These are phyloP conservation scores for Cicer chorassanicum DNA, from an alignment of 306 rosid species.

Conservation along the genomic window DNA sequence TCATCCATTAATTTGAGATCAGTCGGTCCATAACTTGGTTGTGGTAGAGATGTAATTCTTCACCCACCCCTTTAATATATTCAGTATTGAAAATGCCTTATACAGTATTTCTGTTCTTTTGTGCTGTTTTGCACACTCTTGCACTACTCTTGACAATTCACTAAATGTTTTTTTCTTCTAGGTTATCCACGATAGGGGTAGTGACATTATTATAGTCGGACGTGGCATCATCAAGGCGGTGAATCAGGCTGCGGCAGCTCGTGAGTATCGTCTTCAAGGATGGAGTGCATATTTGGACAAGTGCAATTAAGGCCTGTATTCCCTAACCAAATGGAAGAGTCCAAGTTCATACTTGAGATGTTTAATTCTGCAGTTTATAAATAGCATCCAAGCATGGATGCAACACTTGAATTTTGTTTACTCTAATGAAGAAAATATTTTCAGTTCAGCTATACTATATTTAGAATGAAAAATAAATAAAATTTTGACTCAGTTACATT, in stretches of 20 bases:
- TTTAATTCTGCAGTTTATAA: not conserved
- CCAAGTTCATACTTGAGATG: slow-evolving; percentile 6
- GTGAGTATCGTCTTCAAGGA: slow-evolving; percentile 76
- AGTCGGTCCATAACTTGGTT: not conserved
- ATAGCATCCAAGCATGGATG: not conserved
- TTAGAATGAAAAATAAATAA: too few species aligned
- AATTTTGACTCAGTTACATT: too few species aligned
- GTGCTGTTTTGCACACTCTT: slow-evolving; percentile 32
- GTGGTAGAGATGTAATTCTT: slow-evolving; percentile 16
- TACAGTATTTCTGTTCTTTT: not conserved
- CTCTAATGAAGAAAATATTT: slow-evolving; percentile 10
- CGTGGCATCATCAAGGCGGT: slow-evolving; percentile 84
- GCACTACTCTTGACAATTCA: slow-evolving; percentile 11
- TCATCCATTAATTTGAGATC: too few species aligned
- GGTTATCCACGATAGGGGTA: slow-evolving; percentile 80
- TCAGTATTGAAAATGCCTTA: not conserved
- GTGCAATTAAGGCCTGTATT: slow-evolving; percentile 45
- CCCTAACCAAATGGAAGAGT: not conserved
- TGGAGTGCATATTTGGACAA: slow-evolving; percentile 83
- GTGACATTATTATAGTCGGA: slow-evolving; percentile 87
- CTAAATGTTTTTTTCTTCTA: slow-evolving; percentile 46
- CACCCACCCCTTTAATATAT: slow-evolving; percentile 10
- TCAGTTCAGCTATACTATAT: slow-evolving; percentile 3
- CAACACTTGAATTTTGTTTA: slow-evolving; percentile 1
- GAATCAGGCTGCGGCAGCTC: slow-evolving; percentile 70